phyloP scores from a whole-genome alignment of 148 eudicot species.

The Rheum nobile region DNA sequence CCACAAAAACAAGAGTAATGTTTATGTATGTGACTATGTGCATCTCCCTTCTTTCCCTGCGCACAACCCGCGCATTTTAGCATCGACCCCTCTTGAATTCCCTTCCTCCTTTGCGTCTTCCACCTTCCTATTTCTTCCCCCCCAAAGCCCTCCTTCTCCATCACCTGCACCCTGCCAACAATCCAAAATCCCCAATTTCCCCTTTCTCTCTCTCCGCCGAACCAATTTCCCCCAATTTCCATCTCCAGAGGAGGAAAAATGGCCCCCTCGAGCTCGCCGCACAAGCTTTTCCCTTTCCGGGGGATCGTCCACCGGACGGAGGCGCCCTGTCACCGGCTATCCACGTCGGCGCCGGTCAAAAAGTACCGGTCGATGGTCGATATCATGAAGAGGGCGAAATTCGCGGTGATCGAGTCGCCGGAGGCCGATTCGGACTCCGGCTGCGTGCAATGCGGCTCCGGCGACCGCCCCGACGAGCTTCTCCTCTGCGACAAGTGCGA shows the following conservation, averaged over 20 bases:
- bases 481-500: slow-evolving; percentile 76
- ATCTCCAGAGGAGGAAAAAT: neutral
- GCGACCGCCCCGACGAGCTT: slow-evolving; percentile 46
- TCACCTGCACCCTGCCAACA: neutral
- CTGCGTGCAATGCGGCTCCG: slow-evolving; percentile 74
- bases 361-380: slow-evolving; percentile 5
- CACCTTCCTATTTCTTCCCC: neutral
- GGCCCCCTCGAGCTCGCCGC: slow-evolving; percentile 9
- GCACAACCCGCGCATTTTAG: slow-evolving; percentile 6
- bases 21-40: too few relatives aligned
- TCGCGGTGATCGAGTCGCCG: slow-evolving; percentile 20
- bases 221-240: neutral
- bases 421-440: slow-evolving; percentile 21
- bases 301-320: slow-evolving; percentile 9
- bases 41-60: neutral
- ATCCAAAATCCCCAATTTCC: neutral
- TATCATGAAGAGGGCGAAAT: slow-evolving; percentile 11
- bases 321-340: neutral
- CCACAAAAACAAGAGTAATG: too few relatives aligned
- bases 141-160: neutral
- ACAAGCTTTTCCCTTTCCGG: slow-evolving; percentile 4
- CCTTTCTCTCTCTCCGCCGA: neutral
- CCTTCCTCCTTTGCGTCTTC: neutral
- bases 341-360: neutral
- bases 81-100: neutral